Evolutionary conservation across 1,284 basidiomycete species (phyloP), one percentile per base, ranked within the genome.

Genomic region (Cystobasidiaceae sp.): DNA sequence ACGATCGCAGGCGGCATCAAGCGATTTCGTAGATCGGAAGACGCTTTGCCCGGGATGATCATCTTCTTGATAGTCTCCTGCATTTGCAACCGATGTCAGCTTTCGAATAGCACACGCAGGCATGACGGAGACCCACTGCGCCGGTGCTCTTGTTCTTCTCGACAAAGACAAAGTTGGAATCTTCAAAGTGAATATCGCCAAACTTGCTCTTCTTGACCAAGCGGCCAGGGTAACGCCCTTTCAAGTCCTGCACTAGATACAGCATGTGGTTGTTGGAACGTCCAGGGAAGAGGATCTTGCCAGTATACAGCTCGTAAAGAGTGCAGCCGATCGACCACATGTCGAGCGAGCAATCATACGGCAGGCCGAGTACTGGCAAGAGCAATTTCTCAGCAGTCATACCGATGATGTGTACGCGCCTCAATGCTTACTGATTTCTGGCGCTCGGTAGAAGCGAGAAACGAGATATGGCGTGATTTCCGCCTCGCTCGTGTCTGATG

Each of bases 381-480:
- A 43, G 8, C 50, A 9, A 49, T 33, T 19, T 2, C 15, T 62
- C 11, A 32, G 33, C 25, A 15, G 1, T 8, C 4, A 54, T 23
- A n/a, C 17, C 44, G 19, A 21, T 27, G 23, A 8, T 46, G 25
- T 44, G n/a, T n/a, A n/a, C n/a, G n/a, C n/a, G n/a, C n/a, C n/a
- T 19, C 21, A 2, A 50, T 27, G 83, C 86, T 76, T 74, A 97
- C 93, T 98, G 75, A 99, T 97, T 79, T 98, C 96, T 1, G 96
- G 96, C 1, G 96, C 94, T 50, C 96, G 89, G 76, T 99, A 99
- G 79, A 98, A 99, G 46, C 96, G 83, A 70, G 90, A 93, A 63
- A 98, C 96, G 62, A 99, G 86, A 77, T 98, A 98, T 2, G 96
- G 96, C 1, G 96, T 97, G 71, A 98, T 93, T 48, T 97, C 96